phyloP scores from a whole-genome alignment of 371 early-diverging fungal species.

The Rhizomucor miehei region DNA sequence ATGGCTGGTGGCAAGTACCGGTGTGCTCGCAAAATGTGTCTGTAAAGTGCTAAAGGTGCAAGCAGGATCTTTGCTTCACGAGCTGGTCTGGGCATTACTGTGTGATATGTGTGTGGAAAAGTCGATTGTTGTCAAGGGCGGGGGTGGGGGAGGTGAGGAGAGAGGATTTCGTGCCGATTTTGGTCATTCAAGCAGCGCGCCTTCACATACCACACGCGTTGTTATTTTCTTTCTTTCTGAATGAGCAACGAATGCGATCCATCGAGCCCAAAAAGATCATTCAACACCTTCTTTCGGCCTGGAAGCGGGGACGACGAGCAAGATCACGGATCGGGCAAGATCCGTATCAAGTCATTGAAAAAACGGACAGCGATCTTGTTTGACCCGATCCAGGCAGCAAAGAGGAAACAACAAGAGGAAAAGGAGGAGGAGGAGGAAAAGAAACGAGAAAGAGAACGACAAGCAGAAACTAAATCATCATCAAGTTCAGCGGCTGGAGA shows the following conservation, averaged over 20 bases:
- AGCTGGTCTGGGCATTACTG: slow-evolving; percentile 8
- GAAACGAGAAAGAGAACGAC: background rate
- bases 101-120: background rate
- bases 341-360: too few relatives aligned
- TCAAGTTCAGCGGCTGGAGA: background rate
- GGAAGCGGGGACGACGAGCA: too few relatives aligned
- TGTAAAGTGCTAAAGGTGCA: slow-evolving; percentile 60
- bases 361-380: too few relatives aligned
- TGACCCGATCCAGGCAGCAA: too few relatives aligned
- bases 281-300: background rate
- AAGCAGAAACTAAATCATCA: background rate
- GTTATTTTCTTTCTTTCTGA: background rate
- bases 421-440: too few relatives aligned
- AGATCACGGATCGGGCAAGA: too few relatives aligned
- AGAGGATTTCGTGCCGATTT: too few relatives aligned
- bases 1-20: slow-evolving; percentile 55
- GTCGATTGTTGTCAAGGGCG: too few relatives aligned
- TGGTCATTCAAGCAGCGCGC: too few relatives aligned
- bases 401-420: too few relatives aligned
- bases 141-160: too few relatives aligned
- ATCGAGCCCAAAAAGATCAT: background rate
- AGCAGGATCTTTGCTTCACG: slow-evolving; percentile 30
- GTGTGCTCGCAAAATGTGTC: slow-evolving; percentile 59
- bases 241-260: background rate
- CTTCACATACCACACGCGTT: too few relatives aligned